Conservation (phyloP, 352 stramenopile species). For the Pythium periplocum region DNA sequence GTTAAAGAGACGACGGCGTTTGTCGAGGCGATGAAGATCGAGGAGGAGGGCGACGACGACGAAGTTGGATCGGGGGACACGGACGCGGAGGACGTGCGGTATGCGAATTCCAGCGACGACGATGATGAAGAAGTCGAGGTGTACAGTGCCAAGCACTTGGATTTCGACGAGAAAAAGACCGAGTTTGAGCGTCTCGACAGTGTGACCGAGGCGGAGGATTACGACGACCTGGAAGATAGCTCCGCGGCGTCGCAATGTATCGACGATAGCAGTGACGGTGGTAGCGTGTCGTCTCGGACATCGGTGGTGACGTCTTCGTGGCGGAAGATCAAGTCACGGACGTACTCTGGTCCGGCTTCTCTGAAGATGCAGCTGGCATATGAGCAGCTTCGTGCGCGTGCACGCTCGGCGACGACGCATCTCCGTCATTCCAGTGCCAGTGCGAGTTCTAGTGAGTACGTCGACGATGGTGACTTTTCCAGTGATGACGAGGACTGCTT, state of each 20-base stretch:
- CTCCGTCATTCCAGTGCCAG: constrained; percentile 2
- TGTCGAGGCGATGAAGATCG: constrained; percentile 3
- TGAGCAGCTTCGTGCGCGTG: constrained; percentile 26
- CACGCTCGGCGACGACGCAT: constrained; percentile 22
- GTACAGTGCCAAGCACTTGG: constrained; percentile 1
- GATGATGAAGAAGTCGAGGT: constrained; percentile 17
- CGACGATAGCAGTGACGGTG: constrained; percentile 13
- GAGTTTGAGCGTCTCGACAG: constrained; percentile 8
- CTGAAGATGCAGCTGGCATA: constrained; percentile 21
- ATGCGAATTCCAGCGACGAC: constrained; percentile 5
- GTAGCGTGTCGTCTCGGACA: not conserved
- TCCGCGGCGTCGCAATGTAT: constrained; percentile 3
- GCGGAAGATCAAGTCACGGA: constrained; percentile 34
- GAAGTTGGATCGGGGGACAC: no score
- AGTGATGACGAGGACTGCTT: constrained; percentile 47
- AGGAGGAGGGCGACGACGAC: no score
- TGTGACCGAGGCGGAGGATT: constrained; percentile 15
- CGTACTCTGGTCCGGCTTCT: constrained; percentile 29
- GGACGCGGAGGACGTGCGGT: not conserved
- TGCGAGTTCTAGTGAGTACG: constrained; percentile 1
- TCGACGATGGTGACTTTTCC: constrained; percentile 51
- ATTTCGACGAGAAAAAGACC: not conserved
- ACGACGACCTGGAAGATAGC: constrained; percentile 13
- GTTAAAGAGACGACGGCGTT: not conserved
- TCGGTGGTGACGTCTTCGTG: constrained; percentile 8